Percentiles rank a stretch among this genome's conserved stretches.
Evolutionary conservation across 495 filamentous ascomycete genomes (phyloP).

Genomic region (Penicillium pulvis): DNA sequence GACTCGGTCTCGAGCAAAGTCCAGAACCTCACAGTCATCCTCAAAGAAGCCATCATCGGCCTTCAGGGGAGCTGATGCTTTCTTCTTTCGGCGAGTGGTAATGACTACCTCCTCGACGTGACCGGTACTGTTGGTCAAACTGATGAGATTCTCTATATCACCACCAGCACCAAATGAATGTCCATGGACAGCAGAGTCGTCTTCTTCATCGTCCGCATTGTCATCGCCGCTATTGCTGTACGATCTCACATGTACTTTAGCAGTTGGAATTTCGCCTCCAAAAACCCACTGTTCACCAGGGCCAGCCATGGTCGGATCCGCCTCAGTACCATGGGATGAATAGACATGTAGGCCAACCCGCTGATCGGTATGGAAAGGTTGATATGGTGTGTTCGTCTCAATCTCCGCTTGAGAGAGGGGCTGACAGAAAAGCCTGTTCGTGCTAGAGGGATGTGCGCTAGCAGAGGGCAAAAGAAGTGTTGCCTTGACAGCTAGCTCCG

Average conservation of each 20-base stretch:
- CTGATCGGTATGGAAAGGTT: constrained; percentile 86
- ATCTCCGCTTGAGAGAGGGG: constrained; percentile 84
- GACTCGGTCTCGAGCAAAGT: constrained; percentile 85
- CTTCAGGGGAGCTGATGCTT: constrained; percentile 40
- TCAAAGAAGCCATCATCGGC: constrained; percentile 89
- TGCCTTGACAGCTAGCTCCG: constrained; percentile 32
- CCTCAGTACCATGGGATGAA: constrained; percentile 25
- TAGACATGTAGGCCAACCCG: constrained; percentile 73
- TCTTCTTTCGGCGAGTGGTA: constrained; percentile 71
- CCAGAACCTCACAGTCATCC: constrained; percentile 89
- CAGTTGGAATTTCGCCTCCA: constrained; percentile 61
- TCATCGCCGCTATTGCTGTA: constrained; percentile 48
- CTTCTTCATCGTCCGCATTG: constrained; percentile 47
- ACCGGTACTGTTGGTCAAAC: constrained; percentile 59
- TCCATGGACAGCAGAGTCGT: constrained; percentile 37
- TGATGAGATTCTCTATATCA: constrained; percentile 56
- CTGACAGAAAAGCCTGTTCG: constrained; percentile 42
- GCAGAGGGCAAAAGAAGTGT: constrained; percentile 39
- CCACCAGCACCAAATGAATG: constrained; percentile 38
- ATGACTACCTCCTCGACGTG: constrained; percentile 78
- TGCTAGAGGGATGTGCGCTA: constrained; percentile 31
- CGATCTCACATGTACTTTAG: constrained; percentile 62
- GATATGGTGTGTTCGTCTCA: constrained; percentile 87
- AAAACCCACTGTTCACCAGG: constrained; percentile 65
- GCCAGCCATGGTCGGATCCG: constrained; percentile 21